These are phyloP conservation scores for Pseudogymnoascus sp. DNA, from an alignment of 2,329 filamentous ascomycete genomes.

Conservation along the genomic window DNA sequence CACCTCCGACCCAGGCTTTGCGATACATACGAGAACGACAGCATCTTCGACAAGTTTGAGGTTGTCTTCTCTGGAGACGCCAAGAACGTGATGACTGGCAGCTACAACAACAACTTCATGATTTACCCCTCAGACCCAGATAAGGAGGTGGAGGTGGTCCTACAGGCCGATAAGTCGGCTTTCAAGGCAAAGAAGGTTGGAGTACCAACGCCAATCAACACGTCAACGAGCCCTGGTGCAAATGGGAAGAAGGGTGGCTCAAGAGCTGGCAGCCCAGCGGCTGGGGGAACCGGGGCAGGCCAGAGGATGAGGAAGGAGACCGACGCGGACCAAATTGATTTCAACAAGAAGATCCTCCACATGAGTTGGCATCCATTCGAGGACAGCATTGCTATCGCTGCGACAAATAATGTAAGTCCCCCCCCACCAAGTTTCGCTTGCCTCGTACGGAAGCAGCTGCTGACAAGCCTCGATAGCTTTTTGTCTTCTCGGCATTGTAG, in stretches of 20 bases:
- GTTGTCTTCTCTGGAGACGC: constrained; percentile 97
- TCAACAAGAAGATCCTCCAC: constrained; percentile 99
- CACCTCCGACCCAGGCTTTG: constrained; percentile 89
- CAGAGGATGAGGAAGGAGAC: constrained; percentile 98
- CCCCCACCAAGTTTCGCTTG: background rate
- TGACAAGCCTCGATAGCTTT: constrained; percentile 44
- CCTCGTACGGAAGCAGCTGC: background rate
- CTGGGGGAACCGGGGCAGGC: constrained; percentile 63
- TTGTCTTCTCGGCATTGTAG: constrained; percentile 71
- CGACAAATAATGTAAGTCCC: constrained; percentile 93
- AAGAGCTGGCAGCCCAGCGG: constrained; percentile 78
- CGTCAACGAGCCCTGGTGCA: constrained; percentile 61
- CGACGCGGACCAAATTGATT: constrained; percentile 98
- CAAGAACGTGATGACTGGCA: constrained; percentile 99
- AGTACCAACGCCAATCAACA: constrained; percentile 92
- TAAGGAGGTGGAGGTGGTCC: constrained; percentile 92
- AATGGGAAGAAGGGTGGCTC: constrained; percentile 79
- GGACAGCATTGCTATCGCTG: constrained; percentile 98
- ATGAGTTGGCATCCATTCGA: constrained; percentile 99
- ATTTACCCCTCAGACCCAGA: constrained; percentile 96
- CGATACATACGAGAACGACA: constrained; percentile 98
- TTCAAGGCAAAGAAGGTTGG: constrained; percentile 99
- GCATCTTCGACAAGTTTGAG: constrained; percentile 99
- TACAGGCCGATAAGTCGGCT: constrained; percentile 96
- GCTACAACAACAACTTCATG: constrained; percentile 99